Base-by-base conservation (phyloP, 2,329 filamentous ascomycete genomes). In the Talaromyces atroroseus region DNA sequence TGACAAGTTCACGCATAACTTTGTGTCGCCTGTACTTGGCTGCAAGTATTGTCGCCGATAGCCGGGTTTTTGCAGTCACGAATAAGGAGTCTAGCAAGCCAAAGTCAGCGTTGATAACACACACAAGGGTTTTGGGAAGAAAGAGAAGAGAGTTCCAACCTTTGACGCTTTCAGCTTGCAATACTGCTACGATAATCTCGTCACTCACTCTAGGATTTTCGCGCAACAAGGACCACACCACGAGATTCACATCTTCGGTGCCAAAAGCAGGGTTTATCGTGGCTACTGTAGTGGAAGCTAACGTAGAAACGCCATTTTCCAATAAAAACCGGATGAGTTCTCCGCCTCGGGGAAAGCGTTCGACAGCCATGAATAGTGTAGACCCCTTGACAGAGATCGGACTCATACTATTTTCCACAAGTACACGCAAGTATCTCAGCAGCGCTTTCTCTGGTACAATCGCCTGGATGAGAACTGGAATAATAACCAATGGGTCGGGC, bases 11-110 rank as follows among this genome's bases (percentile, higher is more conserved):
- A 55, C 79, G 78, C 3, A 84, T 81, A 10, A 52, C 86, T 67
- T 26, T 86, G 83, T n/a, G 76, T 74, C 1, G 83, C 77, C 83
- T 59, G 83, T 76, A 49, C 83, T 84, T 53, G 82, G 83, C 66
- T 38, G 21, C 40, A 14, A 47, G 45, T 49, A 55, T 18, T n/a
- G 49, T 53, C 53, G 65, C 59, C 26, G 51, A 57, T 2, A 85
- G 66, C 3, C 84, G 73, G 58, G 78, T 69, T 47, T 72, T 70
- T 1, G 79, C 75, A 12, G 80, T 75, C 8, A 74, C 66, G 14
- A 81, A 65, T 7, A 18, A 52, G 5, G 36, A 16, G 24, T 52
- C 49, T 52, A 26, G n/a, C 5, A 11, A 8, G 20, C n/a, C 7
- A 5, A 12, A 20, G 36, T 40, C 16, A 40, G 8, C n/a, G n/a